Conservation (phyloP, 768 basidiomycete species). For the Hypsizygus marmoreus region DNA sequence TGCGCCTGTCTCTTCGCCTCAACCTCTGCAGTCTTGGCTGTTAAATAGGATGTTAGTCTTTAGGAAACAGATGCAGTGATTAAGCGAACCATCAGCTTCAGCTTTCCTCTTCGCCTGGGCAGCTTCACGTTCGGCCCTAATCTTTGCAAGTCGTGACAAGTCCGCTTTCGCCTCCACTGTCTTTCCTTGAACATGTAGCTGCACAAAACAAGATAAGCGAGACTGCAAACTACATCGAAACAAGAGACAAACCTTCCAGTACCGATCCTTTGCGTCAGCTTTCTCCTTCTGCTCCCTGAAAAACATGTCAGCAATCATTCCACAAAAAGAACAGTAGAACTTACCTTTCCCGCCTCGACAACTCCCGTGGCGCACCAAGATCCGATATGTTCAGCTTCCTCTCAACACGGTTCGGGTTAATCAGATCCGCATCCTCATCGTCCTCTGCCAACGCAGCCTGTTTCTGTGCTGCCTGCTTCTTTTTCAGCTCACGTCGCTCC, state of each 20-base stretch:
- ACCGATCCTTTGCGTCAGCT: slow-evolving; percentile 82
- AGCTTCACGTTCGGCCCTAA: slow-evolving; percentile 84
- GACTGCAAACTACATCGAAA: not conserved
- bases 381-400: slow-evolving; percentile 81
- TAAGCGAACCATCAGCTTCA: slow-evolving; percentile 71
- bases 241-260: slow-evolving; percentile 67
- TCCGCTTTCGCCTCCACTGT: slow-evolving; percentile 90
- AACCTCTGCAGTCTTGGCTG: slow-evolving; percentile 66
- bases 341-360: slow-evolving; percentile 68
- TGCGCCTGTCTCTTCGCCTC: slow-evolving; percentile 61
- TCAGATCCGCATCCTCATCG: slow-evolving; percentile 68
- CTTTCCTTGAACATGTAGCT: slow-evolving; percentile 82
- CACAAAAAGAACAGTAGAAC: slow-evolving; percentile 4
- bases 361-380: slow-evolving; percentile 61
- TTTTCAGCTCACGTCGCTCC: slow-evolving; percentile 82
- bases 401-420: slow-evolving; percentile 76
- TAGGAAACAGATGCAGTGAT: not conserved
- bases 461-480: slow-evolving; percentile 65
- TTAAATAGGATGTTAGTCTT: not conserved
- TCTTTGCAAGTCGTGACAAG: slow-evolving; percentile 82
- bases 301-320: slow-evolving; percentile 1
- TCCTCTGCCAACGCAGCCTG: slow-evolving; percentile 42
- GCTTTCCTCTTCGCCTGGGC: slow-evolving; percentile 88
- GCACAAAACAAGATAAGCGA: slow-evolving; percentile 1
- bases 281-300: slow-evolving; percentile 89